Evolutionary conservation across 1,139 yeast genomes (phyloP).

Genomic region (Magnusiomyces suaveolens): DNA sequence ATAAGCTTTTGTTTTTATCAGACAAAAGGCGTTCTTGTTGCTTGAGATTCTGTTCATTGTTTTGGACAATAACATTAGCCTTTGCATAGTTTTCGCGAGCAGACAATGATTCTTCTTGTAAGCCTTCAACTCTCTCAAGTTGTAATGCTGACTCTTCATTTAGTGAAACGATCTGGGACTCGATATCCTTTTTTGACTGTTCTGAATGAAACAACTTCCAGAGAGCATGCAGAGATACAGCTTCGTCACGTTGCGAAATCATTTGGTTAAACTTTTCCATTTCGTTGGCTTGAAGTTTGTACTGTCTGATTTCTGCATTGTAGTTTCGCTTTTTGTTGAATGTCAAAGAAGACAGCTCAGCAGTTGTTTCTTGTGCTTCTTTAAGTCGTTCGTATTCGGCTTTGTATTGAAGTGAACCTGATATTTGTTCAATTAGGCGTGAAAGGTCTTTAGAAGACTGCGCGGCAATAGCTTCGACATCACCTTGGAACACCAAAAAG

Average conservation of each 20-base stretch:
- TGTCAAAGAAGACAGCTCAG: slow-evolving; percentile 53
- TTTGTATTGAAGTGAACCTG: slow-evolving; percentile 65
- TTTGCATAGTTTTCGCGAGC: slow-evolving; percentile 34
- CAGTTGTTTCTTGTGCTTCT: slow-evolving; percentile 49
- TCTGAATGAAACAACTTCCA: slow-evolving; percentile 66
- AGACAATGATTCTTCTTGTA: slow-evolving; percentile 12
- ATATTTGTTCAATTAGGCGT: slow-evolving; percentile 64
- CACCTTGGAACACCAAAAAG: slow-evolving; percentile 93
- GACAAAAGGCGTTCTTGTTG: slow-evolving; percentile 38
- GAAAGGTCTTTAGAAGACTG: slow-evolving; percentile 75
- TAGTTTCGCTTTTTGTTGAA: slow-evolving; percentile 65
- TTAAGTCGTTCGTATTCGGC: slow-evolving; percentile 59
- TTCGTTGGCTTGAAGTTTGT: slow-evolving; percentile 66
- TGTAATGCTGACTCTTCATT: not conserved
- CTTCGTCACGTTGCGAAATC: slow-evolving; percentile 37
- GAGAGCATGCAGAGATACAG: slow-evolving; percentile 44
- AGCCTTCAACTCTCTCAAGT: slow-evolving; percentile 7
- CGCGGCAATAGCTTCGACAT: slow-evolving; percentile 86
- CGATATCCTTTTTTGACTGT: slow-evolving; percentile 25
- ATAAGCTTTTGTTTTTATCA: slow-evolving; percentile 39
- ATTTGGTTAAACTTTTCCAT: slow-evolving; percentile 59
- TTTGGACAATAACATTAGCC: slow-evolving; percentile 37
- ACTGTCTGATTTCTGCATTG: slow-evolving; percentile 69
- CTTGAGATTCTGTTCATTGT: slow-evolving; percentile 36
- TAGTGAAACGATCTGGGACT: slow-evolving; percentile 11